Evolutionary conservation across 1,284 basidiomycete species (phyloP).

Genomic region (Heterobasidion occidentale): DNA sequence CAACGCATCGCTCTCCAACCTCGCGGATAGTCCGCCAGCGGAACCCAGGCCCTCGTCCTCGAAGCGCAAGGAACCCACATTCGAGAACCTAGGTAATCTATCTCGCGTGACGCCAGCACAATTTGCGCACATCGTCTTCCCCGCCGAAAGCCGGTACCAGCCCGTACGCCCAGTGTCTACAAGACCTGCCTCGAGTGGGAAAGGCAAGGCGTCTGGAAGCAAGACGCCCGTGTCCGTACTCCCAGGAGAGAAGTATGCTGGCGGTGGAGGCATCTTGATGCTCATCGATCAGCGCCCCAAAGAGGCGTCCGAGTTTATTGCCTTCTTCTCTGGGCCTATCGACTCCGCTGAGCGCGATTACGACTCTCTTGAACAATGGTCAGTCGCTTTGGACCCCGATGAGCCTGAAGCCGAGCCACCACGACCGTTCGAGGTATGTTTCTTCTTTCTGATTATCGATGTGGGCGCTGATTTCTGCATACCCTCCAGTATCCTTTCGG

Average conservation of each 20-base stretch:
- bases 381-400: slow-evolving; percentile 63
- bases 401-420: slow-evolving; percentile 75
- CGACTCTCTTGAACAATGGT: background rate
- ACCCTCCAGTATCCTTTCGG: slow-evolving; percentile 52
- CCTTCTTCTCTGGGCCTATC: slow-evolving; percentile 40
- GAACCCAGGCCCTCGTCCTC: slow-evolving; percentile 30
- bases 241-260: slow-evolving; percentile 54
- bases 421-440: slow-evolving; percentile 69
- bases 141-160: slow-evolving; percentile 71
- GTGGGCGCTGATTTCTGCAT: slow-evolving; percentile 6
- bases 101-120: slow-evolving; percentile 92
- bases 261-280: slow-evolving; percentile 81
- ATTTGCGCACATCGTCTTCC: slow-evolving; percentile 79
- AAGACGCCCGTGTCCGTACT: slow-evolving; percentile 19
- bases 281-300: slow-evolving; percentile 62
- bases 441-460: slow-evolving; percentile 1
- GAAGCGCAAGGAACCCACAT: slow-evolving; percentile 63
- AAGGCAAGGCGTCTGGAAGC: slow-evolving; percentile 23
- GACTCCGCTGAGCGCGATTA: slow-evolving; percentile 21
- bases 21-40: slow-evolving; percentile 30
- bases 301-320: slow-evolving; percentile 68
- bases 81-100: slow-evolving; percentile 80
- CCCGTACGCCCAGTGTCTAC: slow-evolving; percentile 83
- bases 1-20: slow-evolving; percentile 37
- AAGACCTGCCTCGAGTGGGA: slow-evolving; percentile 20